Base-by-base conservation (phyloP, 305 asterid genomes). In the Fraxinus albicans region DNA sequence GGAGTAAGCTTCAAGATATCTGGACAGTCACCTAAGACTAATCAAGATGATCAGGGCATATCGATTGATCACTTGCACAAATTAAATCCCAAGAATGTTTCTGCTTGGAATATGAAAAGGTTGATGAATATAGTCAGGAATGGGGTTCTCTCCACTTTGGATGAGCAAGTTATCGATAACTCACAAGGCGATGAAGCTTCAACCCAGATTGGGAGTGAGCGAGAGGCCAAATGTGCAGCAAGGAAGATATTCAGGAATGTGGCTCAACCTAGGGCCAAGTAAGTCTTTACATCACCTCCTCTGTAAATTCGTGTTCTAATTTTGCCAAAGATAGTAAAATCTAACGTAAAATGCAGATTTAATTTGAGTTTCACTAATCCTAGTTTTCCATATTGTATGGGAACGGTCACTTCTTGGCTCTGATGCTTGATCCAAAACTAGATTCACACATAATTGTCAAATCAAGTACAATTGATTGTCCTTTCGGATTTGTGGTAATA, bases 21-120 rank as follows among this genome's bases (percentile, higher is more conserved):
- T 1, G 93, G 90, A 2, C 90, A 90, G 77, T 5, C 75, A 10
- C 40, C 80, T 0, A 91, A 79, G 74, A 69, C 21, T 27, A 77
- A 79, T 69, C 87, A 79, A 29, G 90, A 89, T 3, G 92, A 90
- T 5, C 90, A 80, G 47, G 90, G 90, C 3, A 93, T 97, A 83
- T 80, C 96, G 0, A 94, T 97, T 25, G 97, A 94, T 67, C 86
- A 92, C 82, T 77, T 97, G 92, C 98, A 95, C 47, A 94, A 85
- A 81, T 38, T 97, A 80, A 97, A 95, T 82, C 89, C 89, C 12
- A 90, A 92, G 89, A 97, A 97, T 67, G 86, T 97, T 2, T 95
- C 99, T 0, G 99, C 99, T 15, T 97, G 99, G 99, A 95, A 88
- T 76, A 97, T 97, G 99, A 95, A 95, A 92, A 97, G 99, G 82